Base-by-base conservation (phyloP, 2,329 filamentous ascomycete genomes). In the Venturia nashicola region DNA sequence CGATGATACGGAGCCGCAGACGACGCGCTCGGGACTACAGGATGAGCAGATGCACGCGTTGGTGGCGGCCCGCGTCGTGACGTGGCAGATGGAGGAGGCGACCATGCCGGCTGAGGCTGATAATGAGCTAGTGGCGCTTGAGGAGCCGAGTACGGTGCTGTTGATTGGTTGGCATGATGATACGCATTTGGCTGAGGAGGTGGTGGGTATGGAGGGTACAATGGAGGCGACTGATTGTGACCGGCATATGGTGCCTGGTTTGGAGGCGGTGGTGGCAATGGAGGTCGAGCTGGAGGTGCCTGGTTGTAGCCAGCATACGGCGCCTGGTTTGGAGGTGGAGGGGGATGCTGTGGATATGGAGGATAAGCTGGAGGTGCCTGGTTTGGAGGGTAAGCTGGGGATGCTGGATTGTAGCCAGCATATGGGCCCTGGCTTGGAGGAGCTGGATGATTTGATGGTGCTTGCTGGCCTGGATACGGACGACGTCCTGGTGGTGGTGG, bases 401-500 rank as follows among this genome's bases (percentile, higher is more conserved):
- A 34, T 27, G 60, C 61, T 27, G 62, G 64, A 6, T 51, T 27
- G 20, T 65, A 65, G 20, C 16, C 55, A 12, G 16, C 11, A n/a
- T 34, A 61, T 20, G 64, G 55, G n/a, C 40, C 18, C n/a, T 65
- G 57, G n/a, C 43, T 62, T 12, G 64, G 64, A 23, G 59, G 66
- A n/a, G 65, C 65, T 39, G 48, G 44, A 16, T 55, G 42, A 74
- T 43, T 39, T 70, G 44, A 14, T 39, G 68, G 20, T 67, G 69
- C n/a, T 62, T 72, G 68, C 64, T 73, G 73, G 57, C 69, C 69
- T 51, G 72, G 72, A 44, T 72, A 48, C 71, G 61, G 67, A 18
- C 61, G 65, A 23, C 70, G 73, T 66, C 79, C 77, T n/a, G 77
- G 77, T 39, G 78, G 79, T 51, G 78, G 78, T 60, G 78, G 76